Base-by-base conservation (phyloP, 164 flowering plant species). In the Liquidambar formosana region DNA sequence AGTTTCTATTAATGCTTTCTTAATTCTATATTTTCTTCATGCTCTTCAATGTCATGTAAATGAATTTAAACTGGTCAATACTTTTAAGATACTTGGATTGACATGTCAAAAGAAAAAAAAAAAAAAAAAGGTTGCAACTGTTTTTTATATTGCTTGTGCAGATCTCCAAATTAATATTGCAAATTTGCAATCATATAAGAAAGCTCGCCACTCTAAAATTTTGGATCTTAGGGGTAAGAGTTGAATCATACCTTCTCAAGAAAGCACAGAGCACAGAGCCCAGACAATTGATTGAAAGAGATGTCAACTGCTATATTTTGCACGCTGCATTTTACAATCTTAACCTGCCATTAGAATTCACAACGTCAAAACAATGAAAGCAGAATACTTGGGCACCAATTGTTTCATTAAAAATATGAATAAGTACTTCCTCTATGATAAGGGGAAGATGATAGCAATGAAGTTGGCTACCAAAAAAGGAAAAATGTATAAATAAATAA, bases 201-300 rank as follows among this genome's bases (percentile, higher is more conserved):
- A 33, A 33, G 41, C 41, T 2, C 41, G 6, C 41, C 4, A 33
- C 8, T 26, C 15, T 2, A 26, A 57, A 5, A 26, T 26, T 33
- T 57, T 26, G n/a, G 61, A 26, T 57, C n/a, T 57, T 26, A 28
- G 15, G 63, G 44, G 44, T 59, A 33, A 33, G 41, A 33, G 41
- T 6, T 33, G 41, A 6, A 2, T 48, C 21, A 41, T 73, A 80
- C 83, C 79, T 77, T 61, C 63, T 80, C 83, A 38, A 80, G 65
- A 61, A 80, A 80, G 74, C 78, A 75, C 8, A 80, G 63, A 5
- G 83, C 60, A 67, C 62, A 65, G 26, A 77, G 76, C n/a, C 81
- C 83, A n/a, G 68, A 74, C 57, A 70, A 45, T 57, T 77, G 81
- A 57, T 80, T 80, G 66, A 80, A 80, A 54, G 83, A 77, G 10